phyloP scores from a whole-genome alignment of 2,329 filamentous ascomycete genomes.

The Aspergillus flavus region DNA sequence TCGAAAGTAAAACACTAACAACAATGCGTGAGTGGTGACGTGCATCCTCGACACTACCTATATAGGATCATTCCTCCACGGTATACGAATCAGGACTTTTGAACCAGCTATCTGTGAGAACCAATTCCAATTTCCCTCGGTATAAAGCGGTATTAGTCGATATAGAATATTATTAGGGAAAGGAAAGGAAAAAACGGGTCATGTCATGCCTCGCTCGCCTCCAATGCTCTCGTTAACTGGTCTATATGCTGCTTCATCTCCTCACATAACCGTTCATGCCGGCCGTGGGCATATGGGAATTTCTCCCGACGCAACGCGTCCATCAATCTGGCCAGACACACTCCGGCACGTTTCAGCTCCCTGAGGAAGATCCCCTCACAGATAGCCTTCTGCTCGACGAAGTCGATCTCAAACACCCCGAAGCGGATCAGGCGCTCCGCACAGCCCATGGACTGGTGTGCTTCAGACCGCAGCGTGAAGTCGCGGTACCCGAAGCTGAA shows the following conservation, averaged over 20 bases:
- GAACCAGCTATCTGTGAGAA: neutral
- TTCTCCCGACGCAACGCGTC: slow-evolving; percentile 11
- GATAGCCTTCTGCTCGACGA: slow-evolving; percentile 15
- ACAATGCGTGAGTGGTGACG: neutral
- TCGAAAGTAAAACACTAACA: neutral
- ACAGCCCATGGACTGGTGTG: slow-evolving; percentile 4
- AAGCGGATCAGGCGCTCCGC: slow-evolving; percentile 14
- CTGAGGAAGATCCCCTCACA: slow-evolving; percentile 13
- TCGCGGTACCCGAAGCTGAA: slow-evolving; percentile 15
- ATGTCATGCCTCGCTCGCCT: neutral
- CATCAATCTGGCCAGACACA: slow-evolving; percentile 13
- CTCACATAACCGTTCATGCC: slow-evolving; percentile 16
- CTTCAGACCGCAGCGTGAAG: slow-evolving; percentile 9
- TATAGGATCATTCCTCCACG: neutral
- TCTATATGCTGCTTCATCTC: slow-evolving; percentile 17
- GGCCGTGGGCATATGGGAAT: neutral
- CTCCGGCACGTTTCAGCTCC: slow-evolving; percentile 15
- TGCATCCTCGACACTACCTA: neutral
- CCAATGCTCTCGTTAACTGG: slow-evolving; percentile 10
- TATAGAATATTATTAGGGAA: neutral
- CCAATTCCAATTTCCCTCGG: neutral
- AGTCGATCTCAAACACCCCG: slow-evolving; percentile 15
- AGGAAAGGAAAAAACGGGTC: neutral
- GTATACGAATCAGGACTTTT: neutral
- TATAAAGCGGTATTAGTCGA: neutral